Conservation (phyloP, 352 stramenopile species). For the Halophytophthora batemanensis region DNA sequence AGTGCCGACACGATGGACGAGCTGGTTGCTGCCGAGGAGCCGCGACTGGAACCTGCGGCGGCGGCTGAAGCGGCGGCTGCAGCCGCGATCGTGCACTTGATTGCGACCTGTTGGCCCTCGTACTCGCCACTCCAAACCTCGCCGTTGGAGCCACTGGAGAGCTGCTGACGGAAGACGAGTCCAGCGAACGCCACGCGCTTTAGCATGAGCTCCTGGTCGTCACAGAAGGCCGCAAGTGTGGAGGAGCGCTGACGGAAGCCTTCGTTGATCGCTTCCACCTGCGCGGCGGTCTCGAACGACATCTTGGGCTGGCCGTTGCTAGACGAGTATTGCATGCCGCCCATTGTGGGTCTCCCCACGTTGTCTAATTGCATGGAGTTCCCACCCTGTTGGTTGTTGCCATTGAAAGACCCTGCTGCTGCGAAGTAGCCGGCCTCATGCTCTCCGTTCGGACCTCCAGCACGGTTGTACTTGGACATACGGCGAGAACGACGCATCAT, state of each 20-base stretch:
- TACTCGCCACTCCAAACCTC: conserved; percentile 65
- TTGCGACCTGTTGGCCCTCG: conserved; percentile 42
- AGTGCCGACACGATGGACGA: conserved; percentile 10
- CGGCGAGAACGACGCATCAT: conserved; percentile 16
- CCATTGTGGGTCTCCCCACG: conserved; percentile 5
- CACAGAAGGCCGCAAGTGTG: conserved; percentile 29
- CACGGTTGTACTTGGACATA: conserved; percentile 14
- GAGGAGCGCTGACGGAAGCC: conserved; percentile 26
- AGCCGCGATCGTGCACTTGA: conserved; percentile 37
- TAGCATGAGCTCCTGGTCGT: conserved; percentile 35
- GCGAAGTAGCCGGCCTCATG: conserved; percentile 27
- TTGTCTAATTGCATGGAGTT: neutral
- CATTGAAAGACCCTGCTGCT: conserved; percentile 16
- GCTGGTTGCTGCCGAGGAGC: conserved; percentile 10
- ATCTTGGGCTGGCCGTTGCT: conserved; percentile 18
- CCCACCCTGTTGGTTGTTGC: neutral
- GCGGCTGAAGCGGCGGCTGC: conserved; percentile 8
- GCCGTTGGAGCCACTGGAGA: conserved; percentile 26
- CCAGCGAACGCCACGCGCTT: conserved; percentile 33
- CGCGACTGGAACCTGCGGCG: conserved; percentile 7
- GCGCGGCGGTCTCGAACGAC: conserved; percentile 17
- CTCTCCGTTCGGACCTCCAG: conserved; percentile 19
- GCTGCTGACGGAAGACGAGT: conserved; percentile 25
- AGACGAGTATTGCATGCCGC: conserved; percentile 12
- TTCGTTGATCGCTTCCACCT: conserved; percentile 36